phyloP scores from a whole-genome alignment of 2,329 filamentous ascomycete genomes.

The Pyrenophora graminea region DNA sequence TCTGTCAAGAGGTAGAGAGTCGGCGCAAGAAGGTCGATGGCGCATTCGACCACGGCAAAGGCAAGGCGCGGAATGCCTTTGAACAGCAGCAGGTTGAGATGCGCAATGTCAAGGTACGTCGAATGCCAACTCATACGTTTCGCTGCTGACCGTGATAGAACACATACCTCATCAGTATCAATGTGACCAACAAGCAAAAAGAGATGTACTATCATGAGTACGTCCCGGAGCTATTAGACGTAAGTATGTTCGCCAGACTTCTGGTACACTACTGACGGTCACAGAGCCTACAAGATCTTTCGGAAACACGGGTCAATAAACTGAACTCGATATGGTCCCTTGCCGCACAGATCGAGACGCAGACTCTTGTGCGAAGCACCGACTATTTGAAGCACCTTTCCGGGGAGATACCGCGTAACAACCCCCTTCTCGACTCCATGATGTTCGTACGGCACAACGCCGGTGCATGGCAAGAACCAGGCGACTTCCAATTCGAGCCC shows the following conservation, averaged over 20 bases:
- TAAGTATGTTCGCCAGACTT: conserved; percentile 44
- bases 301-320: conserved; percentile 82
- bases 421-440: conserved; percentile 87
- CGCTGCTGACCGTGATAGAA: conserved; percentile 59
- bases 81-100: conserved; percentile 92
- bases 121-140: not conserved
- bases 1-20: conserved; percentile 92
- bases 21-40: conserved; percentile 93
- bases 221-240: conserved; percentile 89
- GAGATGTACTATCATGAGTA: conserved; percentile 98
- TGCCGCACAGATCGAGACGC: conserved; percentile 78
- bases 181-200: conserved; percentile 96
- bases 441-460: conserved; percentile 98
- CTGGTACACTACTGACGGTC: conserved; percentile 8
- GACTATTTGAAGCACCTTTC: conserved; percentile 73
- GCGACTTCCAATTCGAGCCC: conserved; percentile 85
- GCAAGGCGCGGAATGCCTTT: conserved; percentile 87
- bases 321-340: conserved; percentile 85
- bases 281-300: conserved; percentile 81
- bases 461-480: conserved; percentile 78
- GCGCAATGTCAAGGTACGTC: conserved; percentile 79
- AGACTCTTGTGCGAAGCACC: conserved; percentile 74
- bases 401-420: conserved; percentile 83
- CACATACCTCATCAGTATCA: conserved; percentile 94
- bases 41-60: conserved; percentile 82